Base-by-base conservation (phyloP, 164 flowering plant genomes). In the Kingdonia uniflora region DNA sequence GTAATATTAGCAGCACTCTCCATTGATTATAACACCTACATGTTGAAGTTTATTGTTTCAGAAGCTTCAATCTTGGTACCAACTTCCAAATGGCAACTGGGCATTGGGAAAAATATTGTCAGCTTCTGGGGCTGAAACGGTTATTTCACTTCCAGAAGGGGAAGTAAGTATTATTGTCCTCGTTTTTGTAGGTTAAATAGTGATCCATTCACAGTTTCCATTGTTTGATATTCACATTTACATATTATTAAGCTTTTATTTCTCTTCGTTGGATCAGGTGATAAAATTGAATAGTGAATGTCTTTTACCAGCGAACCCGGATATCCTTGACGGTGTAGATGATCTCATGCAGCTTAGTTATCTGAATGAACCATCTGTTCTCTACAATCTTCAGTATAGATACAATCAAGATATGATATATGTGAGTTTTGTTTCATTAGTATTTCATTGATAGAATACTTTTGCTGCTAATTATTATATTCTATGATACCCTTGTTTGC, bases 331-430 rank as follows among this genome's bases (percentile, higher is more conserved):
- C 67, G 99, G 97, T 33, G 99, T 94, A 23, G 97, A 89, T 72
- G 91, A 94, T 71, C 95, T 94, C 24, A 83, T 94, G 97, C 99
- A 94, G 70, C 85, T 94, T 42, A 94, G 99, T 77, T 94, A 87
- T 72, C 69, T 94, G 55, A 82, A 81, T 73, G 99, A 94, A 59
- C 97, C 99, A 35, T 79, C 99, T 49, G 99, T 94, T 12, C 63
- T 94, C 68, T 85, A 83, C 76, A 87, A 94, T 74, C 90, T 94
- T 69, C 81, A 87, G 35, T 78, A 76, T 37, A 77, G 99, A 85
- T 94, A 94, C 67, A 63, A 80, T 46, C 77, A 71, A 61, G 79
- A 94, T 66, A 69, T 80, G 79, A 92, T 92, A 19, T 92, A 92
- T 74, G 98, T 92, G 72, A 80, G 96, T 71, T 19, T 35, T 51